Evolutionary conservation across 169 alveolate genomes (phyloP).

Genomic region (Amoebophrya sp.): DNA sequence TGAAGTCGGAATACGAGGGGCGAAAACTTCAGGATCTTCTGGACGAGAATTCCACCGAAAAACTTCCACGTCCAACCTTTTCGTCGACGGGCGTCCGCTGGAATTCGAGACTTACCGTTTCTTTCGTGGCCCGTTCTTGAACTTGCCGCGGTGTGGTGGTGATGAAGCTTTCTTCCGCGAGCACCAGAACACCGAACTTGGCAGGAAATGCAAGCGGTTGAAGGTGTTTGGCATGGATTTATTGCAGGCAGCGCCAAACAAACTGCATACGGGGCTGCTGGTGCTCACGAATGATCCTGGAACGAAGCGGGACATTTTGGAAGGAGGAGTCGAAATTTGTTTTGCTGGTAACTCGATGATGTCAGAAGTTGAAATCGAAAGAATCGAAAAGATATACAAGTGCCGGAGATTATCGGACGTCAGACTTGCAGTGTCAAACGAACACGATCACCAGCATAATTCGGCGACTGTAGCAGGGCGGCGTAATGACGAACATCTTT

Average conservation of each 20-base stretch:
- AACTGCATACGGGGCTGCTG: neutral
- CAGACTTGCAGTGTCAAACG: too few species aligned
- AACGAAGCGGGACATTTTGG: too few species aligned
- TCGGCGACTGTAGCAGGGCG: too few species aligned
- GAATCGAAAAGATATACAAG: too few species aligned
- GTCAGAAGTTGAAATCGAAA: too few species aligned
- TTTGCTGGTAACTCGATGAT: too few species aligned
- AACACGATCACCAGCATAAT: too few species aligned
- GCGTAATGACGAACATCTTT: too few species aligned
- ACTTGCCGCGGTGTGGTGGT: neutral
- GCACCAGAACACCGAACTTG: neutral
- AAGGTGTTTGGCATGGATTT: neutral
- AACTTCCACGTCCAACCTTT: too few species aligned
- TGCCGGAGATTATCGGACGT: too few species aligned
- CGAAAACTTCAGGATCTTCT: neutral
- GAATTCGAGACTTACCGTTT: neutral
- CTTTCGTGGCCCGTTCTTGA: neutral
- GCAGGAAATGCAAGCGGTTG: neutral
- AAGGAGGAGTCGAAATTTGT: too few species aligned
- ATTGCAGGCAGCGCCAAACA: neutral
- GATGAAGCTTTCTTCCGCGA: neutral
- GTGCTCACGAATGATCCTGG: neutral
- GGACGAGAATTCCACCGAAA: too few species aligned
- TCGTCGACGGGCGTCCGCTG: neutral
- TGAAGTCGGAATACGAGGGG: neutral